Base-by-base conservation (phyloP, 176 grass and related monocot genomes). In the Cocos nucifera region DNA sequence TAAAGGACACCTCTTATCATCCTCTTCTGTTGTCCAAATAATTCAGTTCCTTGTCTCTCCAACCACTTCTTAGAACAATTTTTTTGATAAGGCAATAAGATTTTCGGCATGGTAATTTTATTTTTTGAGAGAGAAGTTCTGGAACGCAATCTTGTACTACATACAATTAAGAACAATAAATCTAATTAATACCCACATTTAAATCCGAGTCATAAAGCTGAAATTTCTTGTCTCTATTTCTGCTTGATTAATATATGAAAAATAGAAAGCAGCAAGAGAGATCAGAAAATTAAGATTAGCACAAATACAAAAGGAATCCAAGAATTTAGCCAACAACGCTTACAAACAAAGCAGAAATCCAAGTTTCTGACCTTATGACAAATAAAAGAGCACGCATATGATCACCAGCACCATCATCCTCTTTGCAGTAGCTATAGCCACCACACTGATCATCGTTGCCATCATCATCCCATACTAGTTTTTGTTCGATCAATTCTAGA, bases 101-200 rank as follows among this genome's bases (percentile, higher is more conserved):
- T 30, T 6, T 30, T 30, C 28, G 7, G 28, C 5, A 30, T 30
- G 28, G 4, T 30, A 6, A 30, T 30, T 30, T 6, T 6, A 30
- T 6, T 30, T 30, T 30, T 30, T 30, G 4, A 4, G 28, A 5
- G 28, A 30, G 5, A 30, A 30, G 28, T 30, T 30, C 9, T 39
- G 58, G 30, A 61, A 29, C 27, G 17, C 25, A 15, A 30, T 27
- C 8, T 61, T 17, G 17, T 16, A 15, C 25, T 17, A 4, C 22
- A 59, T 16, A n/a, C 26, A 30, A 27, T 60, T 25, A 60, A 35
- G 58, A 61, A 61, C 58, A 61, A 61, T 39, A 35, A 61, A 61
- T 30, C 54, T 22, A 21, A 22, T 19, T 3, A 9, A 21, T 22
- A 8, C 12, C 54, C n/a, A 56, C 19, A 56, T 20, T 56, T 56